A percentile compares a stretch with the other conserved stretches of the same genome.
phyloP scores from a whole-genome alignment of 768 basidiomycete genomes.

The Exidia glandulosa region DNA sequence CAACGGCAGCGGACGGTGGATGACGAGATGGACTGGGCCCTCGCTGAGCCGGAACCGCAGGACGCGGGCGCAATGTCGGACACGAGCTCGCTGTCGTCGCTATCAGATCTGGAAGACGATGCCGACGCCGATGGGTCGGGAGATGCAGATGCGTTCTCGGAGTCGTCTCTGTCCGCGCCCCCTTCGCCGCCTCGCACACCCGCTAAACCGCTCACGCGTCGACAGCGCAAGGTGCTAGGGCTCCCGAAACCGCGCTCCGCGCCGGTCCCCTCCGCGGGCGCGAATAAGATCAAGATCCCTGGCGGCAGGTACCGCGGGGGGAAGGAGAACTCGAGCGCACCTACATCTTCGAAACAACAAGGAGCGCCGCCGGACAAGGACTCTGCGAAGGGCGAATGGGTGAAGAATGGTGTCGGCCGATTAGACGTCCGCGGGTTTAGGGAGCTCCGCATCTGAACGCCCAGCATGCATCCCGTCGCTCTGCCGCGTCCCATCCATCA shows the following conservation, averaged over 20 bases:
- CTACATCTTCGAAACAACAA: slow-evolving; percentile 13
- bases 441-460: slow-evolving; percentile 61
- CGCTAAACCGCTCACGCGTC: slow-evolving; percentile 35
- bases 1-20: too few species aligned
- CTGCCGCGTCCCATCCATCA: too few species aligned
- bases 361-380: slow-evolving; percentile 22
- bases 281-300: slow-evolving; percentile 53
- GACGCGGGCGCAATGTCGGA: slow-evolving; percentile 6
- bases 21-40: slow-evolving; percentile 20
- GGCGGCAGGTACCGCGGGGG: slow-evolving; percentile 40
- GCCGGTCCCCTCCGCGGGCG: slow-evolving; percentile 13
- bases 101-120: slow-evolving; percentile 24
- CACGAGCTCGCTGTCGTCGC: slow-evolving; percentile 24
- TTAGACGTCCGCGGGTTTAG: slow-evolving; percentile 69
- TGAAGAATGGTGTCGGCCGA: slow-evolving; percentile 56
- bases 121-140: too few species aligned
- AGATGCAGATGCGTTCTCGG: slow-evolving; percentile 21
- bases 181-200: slow-evolving; percentile 14
- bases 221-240: slow-evolving; percentile 59
- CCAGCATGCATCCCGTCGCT: too few species aligned
- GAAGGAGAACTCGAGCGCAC: too few species aligned
- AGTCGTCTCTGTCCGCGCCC: slow-evolving; percentile 26
- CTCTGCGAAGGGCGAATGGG: slow-evolving; percentile 33
- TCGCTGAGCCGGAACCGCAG: slow-evolving; percentile 14
- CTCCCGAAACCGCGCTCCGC: slow-evolving; percentile 44